Conservation (phyloP, 352 stramenopile species). For the Pythium oligandrum region DNA sequence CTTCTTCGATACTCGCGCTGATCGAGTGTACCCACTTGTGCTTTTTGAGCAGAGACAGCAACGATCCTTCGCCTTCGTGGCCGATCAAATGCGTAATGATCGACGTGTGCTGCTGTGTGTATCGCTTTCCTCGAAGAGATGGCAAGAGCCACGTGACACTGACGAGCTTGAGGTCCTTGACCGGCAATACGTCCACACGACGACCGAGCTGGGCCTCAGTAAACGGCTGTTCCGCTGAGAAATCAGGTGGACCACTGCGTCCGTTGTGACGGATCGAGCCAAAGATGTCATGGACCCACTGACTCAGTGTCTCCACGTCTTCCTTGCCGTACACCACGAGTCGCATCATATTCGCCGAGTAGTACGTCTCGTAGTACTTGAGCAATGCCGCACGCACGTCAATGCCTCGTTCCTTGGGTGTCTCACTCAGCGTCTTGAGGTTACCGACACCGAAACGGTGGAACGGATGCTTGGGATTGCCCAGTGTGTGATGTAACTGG, state of each 20-base stretch:
- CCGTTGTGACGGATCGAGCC: conserved; percentile 32
- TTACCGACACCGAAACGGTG: conserved; percentile 90
- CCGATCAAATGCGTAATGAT: conserved; percentile 80
- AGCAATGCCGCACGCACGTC: conserved; percentile 36
- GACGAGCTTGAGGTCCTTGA: conserved; percentile 27
- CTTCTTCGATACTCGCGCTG: conserved; percentile 19
- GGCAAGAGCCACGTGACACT: conserved; percentile 28
- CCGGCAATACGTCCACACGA: conserved; percentile 14
- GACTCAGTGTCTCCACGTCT: conserved; percentile 44
- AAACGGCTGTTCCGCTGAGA: conserved; percentile 15
- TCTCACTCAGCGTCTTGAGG: conserved; percentile 26
- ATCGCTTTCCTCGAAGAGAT: conserved; percentile 15
- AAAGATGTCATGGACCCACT: conserved; percentile 24
- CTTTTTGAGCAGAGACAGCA: conserved; percentile 82
- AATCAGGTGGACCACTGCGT: conserved; percentile 7
- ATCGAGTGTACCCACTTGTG: conserved; percentile 28
- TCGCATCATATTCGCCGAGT: conserved; percentile 84
- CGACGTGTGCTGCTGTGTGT: conserved; percentile 30
- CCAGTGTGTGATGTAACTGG: conserved; percentile 30
- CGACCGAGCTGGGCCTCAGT: conserved; percentile 13
- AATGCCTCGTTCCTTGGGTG: conserved; percentile 8
- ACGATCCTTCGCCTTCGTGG: conserved; percentile 77
- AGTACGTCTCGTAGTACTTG: conserved; percentile 77
- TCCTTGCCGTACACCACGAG: conserved; percentile 76
- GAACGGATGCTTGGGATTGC: conserved; percentile 61